phyloP scores from a whole-genome alignment of 2,329 filamentous ascomycete genomes.

The Dothistroma septosporum region DNA sequence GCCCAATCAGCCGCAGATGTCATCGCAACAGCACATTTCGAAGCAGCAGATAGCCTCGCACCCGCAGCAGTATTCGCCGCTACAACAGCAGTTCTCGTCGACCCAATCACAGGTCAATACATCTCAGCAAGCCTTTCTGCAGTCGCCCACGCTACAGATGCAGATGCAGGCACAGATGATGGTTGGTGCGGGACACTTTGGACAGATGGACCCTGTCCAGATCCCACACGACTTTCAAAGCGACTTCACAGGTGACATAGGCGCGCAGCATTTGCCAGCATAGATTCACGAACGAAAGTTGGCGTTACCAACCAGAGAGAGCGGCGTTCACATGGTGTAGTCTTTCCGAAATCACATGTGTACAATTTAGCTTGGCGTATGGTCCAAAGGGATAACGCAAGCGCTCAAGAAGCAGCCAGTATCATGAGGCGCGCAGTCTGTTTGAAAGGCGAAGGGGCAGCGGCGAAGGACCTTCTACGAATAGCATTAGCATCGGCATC shows the following conservation, averaged over 20 bases:
- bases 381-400: too few relatives aligned
- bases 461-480: too few relatives aligned
- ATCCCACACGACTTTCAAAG: background rate
- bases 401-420: too few relatives aligned
- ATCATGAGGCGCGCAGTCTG: too few relatives aligned
- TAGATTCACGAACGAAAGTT: background rate
- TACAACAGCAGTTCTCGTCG: constrained; percentile 3
- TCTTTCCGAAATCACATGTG: background rate
- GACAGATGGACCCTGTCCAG: background rate
- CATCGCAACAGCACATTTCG: background rate
- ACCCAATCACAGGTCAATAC: background rate
- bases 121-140: constrained; percentile 3
- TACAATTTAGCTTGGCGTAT: too few relatives aligned
- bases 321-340: background rate
- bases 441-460: too few relatives aligned
- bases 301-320: too few relatives aligned
- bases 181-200: background rate
- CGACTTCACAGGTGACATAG: background rate
- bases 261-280: background rate
- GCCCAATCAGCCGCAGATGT: background rate
- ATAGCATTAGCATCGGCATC: too few relatives aligned
- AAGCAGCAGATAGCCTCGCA: background rate
- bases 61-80: constrained; percentile 4
- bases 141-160: constrained; percentile 2
- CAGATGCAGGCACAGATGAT: background rate